Percentiles rank a stretch among this genome's conserved stretches.
phyloP scores from a whole-genome alignment of 345 rosid species.

The Cardamine chenopodiifolia region DNA sequence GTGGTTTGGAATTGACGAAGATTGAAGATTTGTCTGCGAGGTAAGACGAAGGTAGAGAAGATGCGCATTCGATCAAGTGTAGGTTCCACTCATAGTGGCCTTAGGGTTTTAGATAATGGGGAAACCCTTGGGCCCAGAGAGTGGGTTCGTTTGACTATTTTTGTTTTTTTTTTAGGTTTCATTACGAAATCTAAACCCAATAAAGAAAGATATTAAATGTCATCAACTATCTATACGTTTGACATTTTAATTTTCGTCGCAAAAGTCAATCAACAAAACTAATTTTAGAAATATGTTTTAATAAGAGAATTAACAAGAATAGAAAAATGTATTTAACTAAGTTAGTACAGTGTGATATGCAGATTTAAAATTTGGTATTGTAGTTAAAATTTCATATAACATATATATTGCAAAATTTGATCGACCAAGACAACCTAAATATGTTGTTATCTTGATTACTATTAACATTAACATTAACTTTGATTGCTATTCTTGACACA shows the following conservation, averaged over 20 bases:
- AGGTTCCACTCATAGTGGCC: slow-evolving; percentile 15
- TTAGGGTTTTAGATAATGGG: slow-evolving; percentile 28
- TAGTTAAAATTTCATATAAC: background rate
- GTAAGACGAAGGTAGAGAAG: slow-evolving; percentile 34
- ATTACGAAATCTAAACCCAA: background rate
- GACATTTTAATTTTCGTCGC: background rate
- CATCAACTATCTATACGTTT: background rate
- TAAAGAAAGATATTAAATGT: background rate
- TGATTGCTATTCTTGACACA: too few species aligned
- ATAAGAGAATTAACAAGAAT: background rate
- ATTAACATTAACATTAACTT: too few species aligned
- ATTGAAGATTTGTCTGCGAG: slow-evolving; percentile 36
- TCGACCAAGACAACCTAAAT: too few species aligned
- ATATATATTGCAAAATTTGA: too few species aligned
- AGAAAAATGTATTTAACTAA: background rate
- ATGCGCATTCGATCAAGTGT: slow-evolving; percentile 52
- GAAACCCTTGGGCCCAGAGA: background rate
- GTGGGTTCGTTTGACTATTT: background rate
- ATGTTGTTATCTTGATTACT: too few species aligned
- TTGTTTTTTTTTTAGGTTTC: background rate
- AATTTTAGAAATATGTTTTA: background rate
- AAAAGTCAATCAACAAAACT: background rate
- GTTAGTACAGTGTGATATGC: background rate
- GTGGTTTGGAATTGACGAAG: slow-evolving; percentile 23
- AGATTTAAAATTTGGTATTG: background rate